Evolutionary conservation across 139 green algal species (phyloP).

Genomic region (Chlorella vulgaris): DNA sequence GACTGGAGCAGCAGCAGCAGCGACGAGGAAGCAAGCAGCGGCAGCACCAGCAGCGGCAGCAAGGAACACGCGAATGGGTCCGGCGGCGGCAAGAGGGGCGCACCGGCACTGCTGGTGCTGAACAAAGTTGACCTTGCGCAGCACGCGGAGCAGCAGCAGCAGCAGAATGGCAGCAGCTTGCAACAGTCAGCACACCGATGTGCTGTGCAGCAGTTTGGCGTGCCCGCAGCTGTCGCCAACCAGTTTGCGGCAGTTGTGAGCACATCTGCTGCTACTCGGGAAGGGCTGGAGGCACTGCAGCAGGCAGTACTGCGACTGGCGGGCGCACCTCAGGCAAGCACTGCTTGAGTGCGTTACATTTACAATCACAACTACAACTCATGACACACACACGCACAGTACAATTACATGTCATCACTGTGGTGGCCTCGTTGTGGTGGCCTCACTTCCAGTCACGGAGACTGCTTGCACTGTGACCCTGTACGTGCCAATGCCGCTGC

Average conservation of each 20-base stretch:
- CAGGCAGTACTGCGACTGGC: conserved; percentile 50
- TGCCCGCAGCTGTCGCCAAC: conserved; percentile 15
- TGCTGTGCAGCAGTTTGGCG: neutral
- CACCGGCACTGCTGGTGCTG: conserved; percentile 75
- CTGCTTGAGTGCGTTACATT: too few relatives aligned
- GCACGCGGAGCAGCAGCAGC: conserved; percentile 2
- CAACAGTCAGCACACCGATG: conserved; percentile 8
- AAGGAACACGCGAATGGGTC: too few relatives aligned
- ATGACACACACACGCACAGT: neutral
- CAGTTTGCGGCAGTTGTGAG: conserved; percentile 55
- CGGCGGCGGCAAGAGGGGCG: neutral
- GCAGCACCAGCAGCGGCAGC: conserved; percentile 21
- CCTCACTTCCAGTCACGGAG: too few relatives aligned
- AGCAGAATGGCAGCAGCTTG: neutral
- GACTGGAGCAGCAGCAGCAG: neutral
- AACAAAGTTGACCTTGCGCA: conserved; percentile 89
- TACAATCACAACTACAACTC: neutral
- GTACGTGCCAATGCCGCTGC: too few relatives aligned
- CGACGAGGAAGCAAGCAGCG: conserved; percentile 3
- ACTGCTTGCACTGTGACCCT: too few relatives aligned
- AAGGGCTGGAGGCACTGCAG: conserved; percentile 72
- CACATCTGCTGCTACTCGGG: conserved; percentile 65
- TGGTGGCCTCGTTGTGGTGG: too few relatives aligned
- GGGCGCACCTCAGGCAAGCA: conserved; percentile 11
- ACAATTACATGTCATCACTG: neutral